Percentiles rank a stretch among this genome's conserved stretches.
phyloP scores from a whole-genome alignment of 225 moss, liverwort and hornwort genomes.

The Ulota crispa region DNA sequence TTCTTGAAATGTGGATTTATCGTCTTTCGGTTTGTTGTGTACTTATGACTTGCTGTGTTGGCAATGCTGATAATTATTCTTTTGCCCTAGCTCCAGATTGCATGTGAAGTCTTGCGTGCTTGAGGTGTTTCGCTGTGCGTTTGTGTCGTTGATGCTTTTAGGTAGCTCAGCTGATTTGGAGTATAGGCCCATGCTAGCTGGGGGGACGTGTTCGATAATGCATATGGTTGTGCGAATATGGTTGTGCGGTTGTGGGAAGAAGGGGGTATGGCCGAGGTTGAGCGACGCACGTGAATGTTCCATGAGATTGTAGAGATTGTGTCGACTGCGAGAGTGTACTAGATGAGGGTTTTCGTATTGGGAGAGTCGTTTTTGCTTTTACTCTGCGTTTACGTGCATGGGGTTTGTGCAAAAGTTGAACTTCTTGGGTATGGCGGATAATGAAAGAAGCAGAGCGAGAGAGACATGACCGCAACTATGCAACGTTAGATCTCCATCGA shows the following conservation, averaged over 20 bases:
- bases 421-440: slow-evolving; percentile 4
- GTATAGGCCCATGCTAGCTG: slow-evolving; percentile 8
- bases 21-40: background rate
- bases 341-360: background rate
- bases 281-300: too few species aligned
- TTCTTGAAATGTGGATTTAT: background rate
- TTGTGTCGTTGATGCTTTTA: slow-evolving; percentile 19
- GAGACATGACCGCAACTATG: background rate
- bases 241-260: background rate
- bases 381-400: background rate
- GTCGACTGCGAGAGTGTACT: background rate
- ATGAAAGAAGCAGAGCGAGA: background rate
- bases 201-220: background rate
- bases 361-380: background rate
- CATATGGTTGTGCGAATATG: too few species aligned
- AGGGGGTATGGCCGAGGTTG: background rate
- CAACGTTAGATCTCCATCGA: background rate
- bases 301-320: slow-evolving; percentile 11
- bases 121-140: slow-evolving; percentile 1
- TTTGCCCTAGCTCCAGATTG: slow-evolving; percentile 38
- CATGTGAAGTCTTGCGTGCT: slow-evolving; percentile 28
- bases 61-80: background rate
- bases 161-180: slow-evolving; percentile 23
- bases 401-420: background rate
- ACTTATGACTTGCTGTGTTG: slow-evolving; percentile 6